Evolutionary conservation across 1,139 yeast genomes (phyloP).

Genomic region (Tardiomyces digboiensis): DNA sequence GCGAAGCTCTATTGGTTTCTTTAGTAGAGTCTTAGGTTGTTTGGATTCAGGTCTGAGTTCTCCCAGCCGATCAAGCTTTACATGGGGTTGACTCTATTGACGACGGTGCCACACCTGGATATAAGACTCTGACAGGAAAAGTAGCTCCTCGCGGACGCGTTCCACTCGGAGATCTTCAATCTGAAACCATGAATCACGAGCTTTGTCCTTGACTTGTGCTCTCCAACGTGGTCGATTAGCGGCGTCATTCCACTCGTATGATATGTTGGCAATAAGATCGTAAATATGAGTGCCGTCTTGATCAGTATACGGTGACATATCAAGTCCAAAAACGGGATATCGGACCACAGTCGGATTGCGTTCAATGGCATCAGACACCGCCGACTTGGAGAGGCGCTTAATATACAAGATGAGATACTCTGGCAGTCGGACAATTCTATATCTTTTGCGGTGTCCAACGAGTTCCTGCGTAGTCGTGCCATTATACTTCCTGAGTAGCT

Average conservation of each 20-base stretch:
- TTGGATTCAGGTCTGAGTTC: too few species aligned
- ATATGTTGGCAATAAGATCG: conserved; percentile 41
- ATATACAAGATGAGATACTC: conserved; percentile 44
- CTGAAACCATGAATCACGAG: conserved; percentile 44
- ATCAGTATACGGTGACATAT: conserved; percentile 29
- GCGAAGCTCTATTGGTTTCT: too few species aligned
- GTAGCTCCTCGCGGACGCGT: conserved; percentile 43
- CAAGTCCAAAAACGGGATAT: conserved; percentile 38
- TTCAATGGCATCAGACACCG: conserved; percentile 21
- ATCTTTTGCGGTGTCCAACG: conserved; percentile 29
- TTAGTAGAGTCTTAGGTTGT: too few species aligned
- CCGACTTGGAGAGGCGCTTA: conserved; percentile 39
- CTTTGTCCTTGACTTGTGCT: conserved; percentile 38
- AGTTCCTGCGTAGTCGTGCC: conserved; percentile 29
- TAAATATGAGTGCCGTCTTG: conserved; percentile 26
- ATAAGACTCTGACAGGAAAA: conserved; percentile 54
- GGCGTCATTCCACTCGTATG: conserved; percentile 30
- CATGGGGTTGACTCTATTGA: too few species aligned
- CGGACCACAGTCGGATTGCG: conserved; percentile 59
- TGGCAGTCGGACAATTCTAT: conserved; percentile 40
- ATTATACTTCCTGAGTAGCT: conserved; percentile 40
- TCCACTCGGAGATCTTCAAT: conserved; percentile 43
- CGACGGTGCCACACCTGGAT: conserved; percentile 56
- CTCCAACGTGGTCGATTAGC: conserved; percentile 33
- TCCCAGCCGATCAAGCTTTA: too few species aligned